These are phyloP conservation scores for Kurtzmaniella quercitrusa DNA, from an alignment of 1,139 yeast species.

Conservation along the genomic window DNA sequence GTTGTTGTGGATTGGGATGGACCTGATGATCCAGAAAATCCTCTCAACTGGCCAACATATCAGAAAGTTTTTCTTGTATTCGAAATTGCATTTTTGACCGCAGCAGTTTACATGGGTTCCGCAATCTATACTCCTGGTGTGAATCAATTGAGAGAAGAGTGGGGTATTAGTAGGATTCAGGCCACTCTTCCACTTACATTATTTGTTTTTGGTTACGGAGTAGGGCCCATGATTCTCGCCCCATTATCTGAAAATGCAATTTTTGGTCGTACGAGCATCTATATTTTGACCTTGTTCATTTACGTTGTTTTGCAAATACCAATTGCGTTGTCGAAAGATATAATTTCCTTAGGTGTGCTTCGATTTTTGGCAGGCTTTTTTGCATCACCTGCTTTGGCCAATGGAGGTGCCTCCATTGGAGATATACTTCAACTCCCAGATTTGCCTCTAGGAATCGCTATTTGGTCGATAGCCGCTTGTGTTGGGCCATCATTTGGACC, in stretches of 20 bases:
- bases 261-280: slow-evolving; percentile 50
- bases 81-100: slow-evolving; percentile 20
- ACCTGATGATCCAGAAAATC: slow-evolving; percentile 28
- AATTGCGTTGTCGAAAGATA: slow-evolving; percentile 26
- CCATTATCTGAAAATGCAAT: slow-evolving; percentile 49
- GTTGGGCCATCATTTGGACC: slow-evolving; percentile 35
- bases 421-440: slow-evolving; percentile 24
- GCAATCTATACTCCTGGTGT: slow-evolving; percentile 29
- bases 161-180: slow-evolving; percentile 37
- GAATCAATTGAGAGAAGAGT: slow-evolving; percentile 35
- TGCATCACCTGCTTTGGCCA: slow-evolving; percentile 33
- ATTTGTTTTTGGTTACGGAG: slow-evolving; percentile 51
- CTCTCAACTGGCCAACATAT: slow-evolving; percentile 24
- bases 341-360: slow-evolving; percentile 28
- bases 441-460: slow-evolving; percentile 24
- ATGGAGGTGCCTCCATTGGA: slow-evolving; percentile 36
- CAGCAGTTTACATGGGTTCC: slow-evolving; percentile 24
- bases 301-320: slow-evolving; percentile 33
- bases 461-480: slow-evolving; percentile 30
- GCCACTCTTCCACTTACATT: slow-evolving; percentile 41
- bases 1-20: slow-evolving; percentile 24
- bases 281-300: slow-evolving; percentile 25
- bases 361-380: slow-evolving; percentile 33
- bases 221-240: slow-evolving; percentile 52
- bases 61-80: slow-evolving; percentile 17